Evolutionary conservation across 164 flowering plant genomes (phyloP).

Genomic region (Houttuynia cordata): DNA sequence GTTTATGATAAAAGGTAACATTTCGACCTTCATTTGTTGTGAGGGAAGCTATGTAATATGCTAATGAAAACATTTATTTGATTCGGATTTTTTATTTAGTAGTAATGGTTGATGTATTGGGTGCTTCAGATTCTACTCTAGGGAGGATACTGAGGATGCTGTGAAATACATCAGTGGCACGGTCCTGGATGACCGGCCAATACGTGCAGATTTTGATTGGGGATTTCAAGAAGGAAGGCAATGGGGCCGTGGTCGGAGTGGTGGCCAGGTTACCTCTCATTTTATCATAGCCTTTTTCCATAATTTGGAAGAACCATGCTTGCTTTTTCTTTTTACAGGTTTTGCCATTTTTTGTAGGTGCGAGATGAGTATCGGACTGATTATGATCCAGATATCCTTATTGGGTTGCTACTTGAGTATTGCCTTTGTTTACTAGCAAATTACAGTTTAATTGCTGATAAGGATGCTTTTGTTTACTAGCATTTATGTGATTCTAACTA

Average conservation of each 20-base stretch:
- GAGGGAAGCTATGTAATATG: no score
- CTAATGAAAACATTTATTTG: no score
- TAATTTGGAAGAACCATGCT: background rate
- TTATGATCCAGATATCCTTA: constrained; percentile 99
- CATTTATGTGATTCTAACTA: no score
- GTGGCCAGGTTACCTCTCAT: constrained; percentile 62
- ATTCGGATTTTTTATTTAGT: no score
- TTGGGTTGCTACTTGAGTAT: background rate
- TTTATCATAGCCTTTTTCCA: background rate
- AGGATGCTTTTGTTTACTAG: no score
- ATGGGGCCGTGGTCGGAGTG: constrained; percentile 99
- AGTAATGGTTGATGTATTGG: background rate
- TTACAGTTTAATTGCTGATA: no score
- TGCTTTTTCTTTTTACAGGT: background rate
- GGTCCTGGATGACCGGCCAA: constrained; percentile 92
- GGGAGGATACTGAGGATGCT: constrained; percentile 88
- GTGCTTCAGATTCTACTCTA: constrained; percentile 66
- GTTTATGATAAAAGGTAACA: no score
- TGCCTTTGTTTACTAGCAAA: background rate
- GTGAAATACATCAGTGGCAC: constrained; percentile 96
- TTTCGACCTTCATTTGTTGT: no score
- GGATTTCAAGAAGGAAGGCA: constrained; percentile 98
- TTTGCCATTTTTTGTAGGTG: constrained; percentile 39
- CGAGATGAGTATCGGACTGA: constrained; percentile 98
- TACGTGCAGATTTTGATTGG: constrained; percentile 99